These are phyloP conservation scores for Gnomoniopsis smithogilvyi DNA, from an alignment of 2,329 filamentous ascomycete genomes.

Conservation along the genomic window DNA sequence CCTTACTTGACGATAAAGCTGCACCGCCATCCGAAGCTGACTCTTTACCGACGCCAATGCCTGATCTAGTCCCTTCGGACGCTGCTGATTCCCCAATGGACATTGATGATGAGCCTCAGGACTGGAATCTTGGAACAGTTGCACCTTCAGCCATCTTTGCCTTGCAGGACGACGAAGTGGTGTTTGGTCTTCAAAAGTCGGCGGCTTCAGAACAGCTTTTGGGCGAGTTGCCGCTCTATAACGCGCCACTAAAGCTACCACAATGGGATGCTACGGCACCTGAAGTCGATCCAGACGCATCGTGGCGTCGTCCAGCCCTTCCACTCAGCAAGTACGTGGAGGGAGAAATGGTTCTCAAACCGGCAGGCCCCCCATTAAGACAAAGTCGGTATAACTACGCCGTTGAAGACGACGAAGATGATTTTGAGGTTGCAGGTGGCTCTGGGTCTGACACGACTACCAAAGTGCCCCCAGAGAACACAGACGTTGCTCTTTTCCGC, in stretches of 20 bases:
- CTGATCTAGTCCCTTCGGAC: slow-evolving; percentile 63
- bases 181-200: slow-evolving; percentile 73
- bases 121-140: slow-evolving; percentile 39
- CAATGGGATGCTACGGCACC: slow-evolving; percentile 54
- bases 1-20: background rate
- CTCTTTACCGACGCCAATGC: slow-evolving; percentile 49
- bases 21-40: slow-evolving; percentile 24
- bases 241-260: slow-evolving; percentile 58
- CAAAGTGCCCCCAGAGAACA: slow-evolving; percentile 64
- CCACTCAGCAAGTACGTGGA: slow-evolving; percentile 85
- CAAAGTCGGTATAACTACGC: slow-evolving; percentile 79
- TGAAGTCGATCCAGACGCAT: slow-evolving; percentile 63
- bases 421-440: slow-evolving; percentile 38
- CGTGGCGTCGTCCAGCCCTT: slow-evolving; percentile 73
- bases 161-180: slow-evolving; percentile 75
- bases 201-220: slow-evolving; percentile 73
- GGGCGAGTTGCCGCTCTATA: slow-evolving; percentile 77
- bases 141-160: slow-evolving; percentile 79
- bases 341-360: slow-evolving; percentile 70
- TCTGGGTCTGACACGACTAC: slow-evolving; percentile 25
- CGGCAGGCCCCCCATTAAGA: slow-evolving; percentile 66
- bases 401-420: slow-evolving; percentile 63
- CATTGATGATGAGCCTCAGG: slow-evolving; percentile 36
- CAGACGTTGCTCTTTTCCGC: slow-evolving; percentile 81
- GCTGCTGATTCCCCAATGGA: slow-evolving; percentile 56